phyloP scores from a whole-genome alignment of 225 moss, liverwort and hornwort species.

The Thuidium tamariscinum region DNA sequence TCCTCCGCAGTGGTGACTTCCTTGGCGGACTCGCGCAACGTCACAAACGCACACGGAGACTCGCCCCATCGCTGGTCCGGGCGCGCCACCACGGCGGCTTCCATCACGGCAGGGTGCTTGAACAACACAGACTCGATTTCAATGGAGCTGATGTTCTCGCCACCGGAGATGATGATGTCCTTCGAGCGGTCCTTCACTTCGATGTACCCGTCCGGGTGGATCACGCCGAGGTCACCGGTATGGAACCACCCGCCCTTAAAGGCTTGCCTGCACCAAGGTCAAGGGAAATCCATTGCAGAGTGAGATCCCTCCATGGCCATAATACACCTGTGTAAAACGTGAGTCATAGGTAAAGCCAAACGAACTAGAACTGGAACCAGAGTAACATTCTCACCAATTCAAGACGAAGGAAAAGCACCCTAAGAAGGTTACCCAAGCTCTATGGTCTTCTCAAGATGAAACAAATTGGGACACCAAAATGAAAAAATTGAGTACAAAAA shows the following conservation, averaged over 20 bases:
- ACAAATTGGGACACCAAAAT: neutral
- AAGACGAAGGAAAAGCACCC: neutral
- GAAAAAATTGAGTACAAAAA: neutral
- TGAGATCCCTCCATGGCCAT: neutral
- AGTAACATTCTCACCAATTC: neutral
- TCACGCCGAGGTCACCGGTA: slow-evolving; percentile 73
- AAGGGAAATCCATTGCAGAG: neutral
- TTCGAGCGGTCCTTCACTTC: slow-evolving; percentile 79
- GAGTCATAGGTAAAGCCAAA: neutral
- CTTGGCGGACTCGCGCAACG: slow-evolving; percentile 21
- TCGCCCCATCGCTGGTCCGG: slow-evolving; percentile 68
- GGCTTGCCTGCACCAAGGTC: slow-evolving; percentile 9
- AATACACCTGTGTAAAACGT: neutral
- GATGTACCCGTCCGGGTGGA: slow-evolving; percentile 70
- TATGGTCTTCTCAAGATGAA: neutral
- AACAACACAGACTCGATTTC: slow-evolving; percentile 67
- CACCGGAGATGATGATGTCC: slow-evolving; percentile 84
- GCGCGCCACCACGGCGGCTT: slow-evolving; percentile 75
- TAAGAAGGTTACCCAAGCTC: neutral
- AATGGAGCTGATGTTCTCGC: slow-evolving; percentile 83
- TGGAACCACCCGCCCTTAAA: slow-evolving; percentile 81
- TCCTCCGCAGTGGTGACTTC: slow-evolving; percentile 4
- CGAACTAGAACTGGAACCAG: neutral
- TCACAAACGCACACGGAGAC: slow-evolving; percentile 71
- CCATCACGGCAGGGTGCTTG: slow-evolving; percentile 56